Base-by-base conservation (phyloP, 2,329 filamentous ascomycete genomes). In the Ascochyta lentis region DNA sequence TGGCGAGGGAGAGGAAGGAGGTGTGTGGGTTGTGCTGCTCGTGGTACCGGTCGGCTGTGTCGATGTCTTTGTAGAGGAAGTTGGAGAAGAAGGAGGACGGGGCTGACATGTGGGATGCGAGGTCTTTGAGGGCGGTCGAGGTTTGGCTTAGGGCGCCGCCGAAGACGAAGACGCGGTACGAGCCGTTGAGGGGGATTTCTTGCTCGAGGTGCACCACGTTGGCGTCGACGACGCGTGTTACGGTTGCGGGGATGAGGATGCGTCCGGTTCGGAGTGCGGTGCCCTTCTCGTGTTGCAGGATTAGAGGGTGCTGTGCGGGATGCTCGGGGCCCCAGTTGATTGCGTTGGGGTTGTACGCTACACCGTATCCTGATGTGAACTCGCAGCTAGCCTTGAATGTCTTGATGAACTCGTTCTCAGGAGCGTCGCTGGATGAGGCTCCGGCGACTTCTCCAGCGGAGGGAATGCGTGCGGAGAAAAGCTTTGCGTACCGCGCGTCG, bases 151-250 rank as follows among this genome's bases (percentile, higher is more conserved):
- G 86, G 38, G 82, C 81, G 53, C 93, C 93, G n/a, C 86, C 92
- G 73, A 96, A 96, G 60, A 96, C 76, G 73, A 92, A 96, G 58
- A 96, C 82, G 52, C 92, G 85, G 82, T 93, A 96, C 2, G 92
- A 88, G 39, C 92, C 92, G 75, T 96, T 96, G 56, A 93, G 81
- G 0, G 92, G 92, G 29, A 96, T 84, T 70, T 96, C 90, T 76
- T 96, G 92, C 77, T 96, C 93, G 9, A 96, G 83, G 67, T 96
- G 90, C 1, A 96, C 92, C 5, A 91, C 87, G 75, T 96, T 96
- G 71, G 92, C 90, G 71, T 97, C 93, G 0, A 89, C 87, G 22
- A 96, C 90, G 44, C 93, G 86, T 0, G 92, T 96, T 10, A 96
- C 93, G 59, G 91, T 88, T 19, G 90, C 84, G 52, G 91, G 91